These are phyloP conservation scores for Goniomonas avonlea DNA, from an alignment of 78 protist genomes.

Conservation along the genomic window DNA sequence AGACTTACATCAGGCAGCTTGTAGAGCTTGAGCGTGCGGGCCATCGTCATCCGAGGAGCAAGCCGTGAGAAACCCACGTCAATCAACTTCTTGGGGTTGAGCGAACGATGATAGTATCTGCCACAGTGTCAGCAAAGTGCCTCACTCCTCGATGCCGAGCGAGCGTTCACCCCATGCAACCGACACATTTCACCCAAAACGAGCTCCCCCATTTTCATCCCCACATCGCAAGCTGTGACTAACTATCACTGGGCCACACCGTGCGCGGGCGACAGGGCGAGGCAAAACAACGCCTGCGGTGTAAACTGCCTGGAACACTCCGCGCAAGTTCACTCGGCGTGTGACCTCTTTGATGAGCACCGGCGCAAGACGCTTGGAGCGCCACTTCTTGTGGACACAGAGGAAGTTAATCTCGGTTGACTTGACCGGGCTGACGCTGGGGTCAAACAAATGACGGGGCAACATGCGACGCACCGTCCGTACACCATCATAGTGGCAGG, in stretches of 20 bases:
- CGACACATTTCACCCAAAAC: too few species aligned
- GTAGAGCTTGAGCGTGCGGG: constrained; percentile 49
- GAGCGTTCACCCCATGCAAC: too few species aligned
- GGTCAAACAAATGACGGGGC: background rate
- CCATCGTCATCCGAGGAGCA: constrained; percentile 57
- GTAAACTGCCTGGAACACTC: constrained; percentile 67
- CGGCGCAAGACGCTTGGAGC: constrained; percentile 78
- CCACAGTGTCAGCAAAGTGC: too few species aligned
- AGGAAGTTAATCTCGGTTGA: constrained; percentile 94
- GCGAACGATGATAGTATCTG: constrained; percentile 82
- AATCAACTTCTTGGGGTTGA: constrained; percentile 85
- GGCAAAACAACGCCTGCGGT: constrained; percentile 91
- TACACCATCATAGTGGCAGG: constrained; percentile 66
- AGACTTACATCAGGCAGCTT: constrained; percentile 40
- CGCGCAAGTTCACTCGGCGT: constrained; percentile 77
- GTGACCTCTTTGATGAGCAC: constrained; percentile 95
- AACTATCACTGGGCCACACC: background rate
- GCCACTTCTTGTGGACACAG: constrained; percentile 89
- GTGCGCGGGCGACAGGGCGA: constrained; percentile 64
- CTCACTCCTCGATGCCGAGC: too few species aligned
- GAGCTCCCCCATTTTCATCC: too few species aligned
- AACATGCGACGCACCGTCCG: background rate
- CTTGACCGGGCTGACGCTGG: background rate
- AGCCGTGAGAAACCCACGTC: constrained; percentile 65
- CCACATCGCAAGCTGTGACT: too few species aligned